Percentiles rank a stretch among this genome's conserved stretches.
Conservation (phyloP, 176 grass and related monocot genomes). For the Zoysia japonica region DNA sequence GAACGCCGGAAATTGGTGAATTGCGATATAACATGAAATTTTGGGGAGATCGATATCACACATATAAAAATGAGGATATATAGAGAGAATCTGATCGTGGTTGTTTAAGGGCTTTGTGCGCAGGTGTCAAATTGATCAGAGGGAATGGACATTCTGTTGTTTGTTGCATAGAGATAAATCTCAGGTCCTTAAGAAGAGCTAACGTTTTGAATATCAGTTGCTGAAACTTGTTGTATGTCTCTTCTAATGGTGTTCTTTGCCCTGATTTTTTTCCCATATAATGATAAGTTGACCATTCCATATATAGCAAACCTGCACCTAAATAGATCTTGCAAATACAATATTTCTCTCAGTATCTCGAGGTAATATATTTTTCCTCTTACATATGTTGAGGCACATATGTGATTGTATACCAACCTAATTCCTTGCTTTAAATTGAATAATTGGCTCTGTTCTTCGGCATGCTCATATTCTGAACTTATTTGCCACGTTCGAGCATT, state of each 20-base stretch:
- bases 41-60: background rate
- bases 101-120: background rate
- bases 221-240: background rate
- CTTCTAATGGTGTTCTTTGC: background rate
- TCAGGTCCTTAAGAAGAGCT: background rate
- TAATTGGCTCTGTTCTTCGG: background rate
- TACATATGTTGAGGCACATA: too few species aligned
- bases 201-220: background rate
- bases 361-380: background rate
- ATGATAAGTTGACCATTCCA: background rate
- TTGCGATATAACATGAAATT: background rate
- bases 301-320: background rate
- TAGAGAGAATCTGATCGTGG: too few species aligned
- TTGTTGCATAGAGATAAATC: background rate
- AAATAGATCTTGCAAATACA: background rate
- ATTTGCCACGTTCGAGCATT: background rate
- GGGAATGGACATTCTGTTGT: background rate
- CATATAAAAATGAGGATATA: background rate
- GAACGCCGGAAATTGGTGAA: background rate
- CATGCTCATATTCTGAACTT: background rate
- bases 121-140: background rate
- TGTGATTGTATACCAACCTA: too few species aligned
- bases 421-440: too few species aligned
- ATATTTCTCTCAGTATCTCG: background rate
- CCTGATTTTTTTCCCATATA: background rate